Evolutionary conservation across 306 rosid genomes (phyloP), one percentile per base, ranked within the genome.

Genomic region (Hippophae tibetana): DNA sequence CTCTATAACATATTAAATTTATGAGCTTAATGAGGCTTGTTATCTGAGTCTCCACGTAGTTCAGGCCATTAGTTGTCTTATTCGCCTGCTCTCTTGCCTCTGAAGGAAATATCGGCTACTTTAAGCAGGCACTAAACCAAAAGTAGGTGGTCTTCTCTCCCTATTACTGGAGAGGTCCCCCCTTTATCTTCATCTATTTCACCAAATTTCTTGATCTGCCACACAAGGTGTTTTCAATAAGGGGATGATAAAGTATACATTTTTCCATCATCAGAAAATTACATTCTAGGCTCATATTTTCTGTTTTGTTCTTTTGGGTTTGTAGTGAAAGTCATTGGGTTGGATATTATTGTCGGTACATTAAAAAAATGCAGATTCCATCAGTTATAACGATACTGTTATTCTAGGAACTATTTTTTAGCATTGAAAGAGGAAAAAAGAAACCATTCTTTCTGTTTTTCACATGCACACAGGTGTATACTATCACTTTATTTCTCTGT

Each of bases 401-500:
- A 11, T 2, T 5, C n/a, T 10, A 12, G 14, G 23, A 49, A 8
- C 7, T 12, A 4, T 11, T 12, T 2, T 3, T 13, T 13, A 12
- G 23, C 12, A 9, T 5, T 12, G 14, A 49, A 49, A 18, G 23
- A 18, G 1, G 23, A 18, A 18, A 18, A 18, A 13, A 9, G 7
- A 12, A 5, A 11, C 53, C 14, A 12, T 2, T 49, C 14, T 14
- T 26, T 61, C 38, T 49, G 7, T 61, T 31, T 48, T 6, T 26
- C 55, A 8, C 27, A 3, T 12, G 14, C 47, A 51, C 49, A 12
- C 62, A 61, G 7, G 55, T 27, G 54, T 23, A 13, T 49, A 9
- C 44, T 53, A 62, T 31, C 58, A 5, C 9, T 51, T 27, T 65
- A 45, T 72, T 69, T 79, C 62, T 59, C 38, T 57, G 43, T 60